Evolutionary conservation across 2,329 filamentous ascomycete species (phyloP).

Genomic region (Scortechinia acanthostroma): DNA sequence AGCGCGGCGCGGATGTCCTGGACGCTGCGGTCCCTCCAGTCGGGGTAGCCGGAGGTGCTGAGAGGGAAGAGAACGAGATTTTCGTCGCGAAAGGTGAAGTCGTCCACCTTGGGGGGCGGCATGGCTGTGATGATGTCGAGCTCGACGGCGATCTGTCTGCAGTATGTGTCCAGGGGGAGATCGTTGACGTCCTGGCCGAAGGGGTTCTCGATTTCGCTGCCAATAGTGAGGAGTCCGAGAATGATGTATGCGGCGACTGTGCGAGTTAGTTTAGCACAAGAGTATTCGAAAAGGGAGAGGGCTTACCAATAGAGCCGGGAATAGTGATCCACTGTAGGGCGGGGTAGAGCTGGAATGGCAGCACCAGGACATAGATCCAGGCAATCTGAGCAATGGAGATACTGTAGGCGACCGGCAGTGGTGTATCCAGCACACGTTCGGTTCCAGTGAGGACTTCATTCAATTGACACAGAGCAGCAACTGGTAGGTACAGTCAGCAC

Average conservation of each 20-base stretch:
- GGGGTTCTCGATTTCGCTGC: conserved; percentile 64
- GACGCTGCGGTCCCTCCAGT: conserved; percentile 37
- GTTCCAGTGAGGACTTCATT: conserved; percentile 53
- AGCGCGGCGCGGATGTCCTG: conserved; percentile 33
- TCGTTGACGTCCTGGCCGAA: conserved; percentile 67
- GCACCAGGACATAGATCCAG: conserved; percentile 57
- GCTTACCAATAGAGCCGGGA: conserved; percentile 39
- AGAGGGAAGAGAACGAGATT: conserved; percentile 30
- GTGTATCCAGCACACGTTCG: conserved; percentile 60
- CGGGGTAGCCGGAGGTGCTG: conserved; percentile 32
- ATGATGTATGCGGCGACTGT: conserved; percentile 53
- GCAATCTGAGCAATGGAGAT: conserved; percentile 66
- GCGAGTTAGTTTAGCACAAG: neutral
- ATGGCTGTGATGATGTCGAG: conserved; percentile 54
- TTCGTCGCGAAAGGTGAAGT: conserved; percentile 34
- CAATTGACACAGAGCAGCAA: conserved; percentile 30
- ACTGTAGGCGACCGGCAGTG: conserved; percentile 58
- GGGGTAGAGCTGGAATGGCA: conserved; percentile 57
- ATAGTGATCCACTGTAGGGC: conserved; percentile 54
- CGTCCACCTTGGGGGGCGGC: conserved; percentile 36
- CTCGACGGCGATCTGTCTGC: conserved; percentile 54
- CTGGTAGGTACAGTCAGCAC: conserved; percentile 9
- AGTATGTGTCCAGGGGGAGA: conserved; percentile 57
- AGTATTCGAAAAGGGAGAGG: neutral
- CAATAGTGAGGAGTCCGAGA: conserved; percentile 59